These are phyloP conservation scores for Elsinoe ampelina DNA, from an alignment of 2,329 filamentous ascomycete species.

Conservation along the genomic window DNA sequence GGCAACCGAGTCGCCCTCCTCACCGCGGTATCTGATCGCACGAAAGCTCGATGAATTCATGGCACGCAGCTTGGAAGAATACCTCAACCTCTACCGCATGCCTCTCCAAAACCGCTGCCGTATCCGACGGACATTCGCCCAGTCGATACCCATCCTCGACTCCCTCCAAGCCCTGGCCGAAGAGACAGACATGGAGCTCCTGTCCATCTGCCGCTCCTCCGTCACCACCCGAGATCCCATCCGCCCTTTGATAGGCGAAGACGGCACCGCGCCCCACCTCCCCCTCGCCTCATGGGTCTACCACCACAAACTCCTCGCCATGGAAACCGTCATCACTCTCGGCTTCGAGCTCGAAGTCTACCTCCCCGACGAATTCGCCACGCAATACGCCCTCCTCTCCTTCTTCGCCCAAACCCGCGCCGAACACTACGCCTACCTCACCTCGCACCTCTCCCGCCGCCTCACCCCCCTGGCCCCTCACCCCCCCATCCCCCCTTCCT, in stretches of 20 bases:
- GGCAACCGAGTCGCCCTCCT: constrained; percentile 61
- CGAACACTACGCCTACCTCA: constrained; percentile 55
- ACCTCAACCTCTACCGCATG: constrained; percentile 73
- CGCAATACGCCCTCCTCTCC: constrained; percentile 57
- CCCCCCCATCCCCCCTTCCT: constrained; percentile 22
- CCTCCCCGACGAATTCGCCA: constrained; percentile 69
- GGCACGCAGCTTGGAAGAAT: constrained; percentile 48
- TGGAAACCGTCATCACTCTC: constrained; percentile 79
- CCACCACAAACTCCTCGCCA: constrained; percentile 77
- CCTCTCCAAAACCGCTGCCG: constrained; percentile 86
- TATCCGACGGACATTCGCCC: constrained; percentile 78
- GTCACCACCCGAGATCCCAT: constrained; percentile 2
- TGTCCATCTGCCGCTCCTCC: neutral
- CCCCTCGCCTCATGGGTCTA: constrained; percentile 83
- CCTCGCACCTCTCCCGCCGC: constrained; percentile 47
- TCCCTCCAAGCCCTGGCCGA: constrained; percentile 72
- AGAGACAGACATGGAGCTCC: constrained; percentile 51
- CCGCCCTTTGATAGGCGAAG: neutral
- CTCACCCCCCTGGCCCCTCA: constrained; percentile 18
- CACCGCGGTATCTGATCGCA: constrained; percentile 65
- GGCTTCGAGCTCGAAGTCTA: constrained; percentile 94
- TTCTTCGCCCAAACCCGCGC: constrained; percentile 17
- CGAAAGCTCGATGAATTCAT: constrained; percentile 63
- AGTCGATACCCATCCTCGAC: constrained; percentile 76
- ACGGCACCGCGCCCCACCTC: constrained; percentile 44